Base-by-base conservation (phyloP, 148 eudicot genomes). In the Chenopodium formosanum region DNA sequence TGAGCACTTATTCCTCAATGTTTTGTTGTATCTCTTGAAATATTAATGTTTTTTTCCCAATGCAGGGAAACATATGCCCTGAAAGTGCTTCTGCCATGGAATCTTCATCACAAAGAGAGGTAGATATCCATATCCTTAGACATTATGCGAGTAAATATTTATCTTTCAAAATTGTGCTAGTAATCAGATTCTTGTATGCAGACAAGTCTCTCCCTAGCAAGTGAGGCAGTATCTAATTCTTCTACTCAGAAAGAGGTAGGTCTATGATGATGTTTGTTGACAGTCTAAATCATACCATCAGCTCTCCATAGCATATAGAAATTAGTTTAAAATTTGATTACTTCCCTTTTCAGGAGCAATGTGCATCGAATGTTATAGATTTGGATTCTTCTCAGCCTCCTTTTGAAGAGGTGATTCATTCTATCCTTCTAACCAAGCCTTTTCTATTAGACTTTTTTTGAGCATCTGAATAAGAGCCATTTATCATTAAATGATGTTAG, bases 221-320 rank as follows among this genome's bases (percentile, higher is more conserved):
- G 72, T 77, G 87, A 74, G 79, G 37, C 34, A 31, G 69, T 47
- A 44, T 71, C 63, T 13, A 74, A 31, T 14, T 19, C 67, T 25
- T 65, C 84, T 48, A 81, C 76, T 68, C 65, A 70, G 13, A 65
- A 68, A 74, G 67, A 81, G 87, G 87, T 85, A 74, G 48, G 70
- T 72, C 20, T 29, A 47, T 27, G n/a, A 73, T 22, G 32, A 17
- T 46, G 4, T 73, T 46, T 5, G 13, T 22, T 27, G 12, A 17
- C 12, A 50, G 52, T n/a, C 27, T 70, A 48, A 3, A 50, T 31
- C 48, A n/a, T 19, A 40, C 7, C 27, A 13, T 82, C 56, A 73
- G 22, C 70, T n/a, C 31, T 32, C 34, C n/a, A 16, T 1, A 72
- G 37, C 8, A 67, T 11, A 9, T 11, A 29, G 63, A 7, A 23